Conservation (phyloP, 441 rosid genomes). For the Rhodomyrtus psidioides region DNA sequence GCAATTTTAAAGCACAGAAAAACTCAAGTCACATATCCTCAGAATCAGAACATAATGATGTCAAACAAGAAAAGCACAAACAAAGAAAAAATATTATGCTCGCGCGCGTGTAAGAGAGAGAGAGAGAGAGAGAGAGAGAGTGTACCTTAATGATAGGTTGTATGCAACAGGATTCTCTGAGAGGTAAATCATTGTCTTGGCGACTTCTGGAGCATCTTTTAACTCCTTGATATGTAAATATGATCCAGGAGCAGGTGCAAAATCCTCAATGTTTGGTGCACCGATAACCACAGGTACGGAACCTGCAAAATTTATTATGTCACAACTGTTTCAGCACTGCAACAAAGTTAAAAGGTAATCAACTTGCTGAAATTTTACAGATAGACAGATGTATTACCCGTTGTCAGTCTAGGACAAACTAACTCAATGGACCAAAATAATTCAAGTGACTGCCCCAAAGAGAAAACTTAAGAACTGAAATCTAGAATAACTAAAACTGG, state of each 20-base stretch:
- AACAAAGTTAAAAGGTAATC: neutral
- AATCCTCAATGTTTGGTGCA: conserved; percentile 86
- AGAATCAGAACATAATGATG: neutral
- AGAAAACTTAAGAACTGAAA: neutral
- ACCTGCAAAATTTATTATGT: conserved; percentile 30
- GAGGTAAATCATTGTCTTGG: conserved; percentile 65
- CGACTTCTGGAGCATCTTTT: conserved; percentile 48
- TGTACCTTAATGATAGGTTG: conserved; percentile 61
- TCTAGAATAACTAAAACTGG: neutral
- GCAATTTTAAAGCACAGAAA: neutral
- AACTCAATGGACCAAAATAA: neutral
- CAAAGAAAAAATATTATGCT: neutral
- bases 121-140: too few species aligned
- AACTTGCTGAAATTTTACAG: neutral
- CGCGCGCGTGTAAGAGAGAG: too few species aligned
- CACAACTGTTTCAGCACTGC: neutral
- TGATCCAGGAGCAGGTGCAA: conserved; percentile 61
- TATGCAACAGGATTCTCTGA: conserved; percentile 60
- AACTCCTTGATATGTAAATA: conserved; percentile 57
- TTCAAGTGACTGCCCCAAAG: neutral
- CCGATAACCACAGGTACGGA: conserved; percentile 85
- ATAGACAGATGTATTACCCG: neutral
- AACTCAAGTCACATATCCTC: neutral
- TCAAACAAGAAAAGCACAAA: neutral
- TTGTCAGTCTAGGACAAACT: neutral